phyloP scores from a whole-genome alignment of 2,329 filamentous ascomycete species.

The Stagonosporopsis vannaccii region DNA sequence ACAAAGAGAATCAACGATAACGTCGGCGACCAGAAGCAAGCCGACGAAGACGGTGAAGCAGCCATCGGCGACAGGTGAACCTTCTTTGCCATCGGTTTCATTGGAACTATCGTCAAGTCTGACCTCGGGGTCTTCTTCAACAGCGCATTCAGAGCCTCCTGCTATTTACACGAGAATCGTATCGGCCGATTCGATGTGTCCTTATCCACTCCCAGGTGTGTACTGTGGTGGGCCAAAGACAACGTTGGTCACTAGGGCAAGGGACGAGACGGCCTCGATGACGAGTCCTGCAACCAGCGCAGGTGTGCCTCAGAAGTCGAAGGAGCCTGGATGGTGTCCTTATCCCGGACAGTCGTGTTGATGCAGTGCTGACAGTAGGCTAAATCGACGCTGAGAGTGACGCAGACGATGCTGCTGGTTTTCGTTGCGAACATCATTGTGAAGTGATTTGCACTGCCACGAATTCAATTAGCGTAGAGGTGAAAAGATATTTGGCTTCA shows the following conservation, averaged over 20 bases:
- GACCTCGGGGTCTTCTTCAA: not conserved
- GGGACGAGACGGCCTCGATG: not conserved
- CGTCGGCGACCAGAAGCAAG: not conserved
- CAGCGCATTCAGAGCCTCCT: not conserved
- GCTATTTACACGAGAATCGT: slow-evolving; percentile 9
- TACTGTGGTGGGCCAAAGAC: slow-evolving; percentile 28
- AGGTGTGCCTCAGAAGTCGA: not conserved
- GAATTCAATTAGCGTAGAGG: not conserved
- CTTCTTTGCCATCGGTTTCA: not conserved
- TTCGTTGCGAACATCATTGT: slow-evolving; percentile 10
- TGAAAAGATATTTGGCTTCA: not conserved
- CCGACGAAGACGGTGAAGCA: not conserved
- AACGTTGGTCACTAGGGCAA: slow-evolving; percentile 21
- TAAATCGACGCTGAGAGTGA: not conserved
- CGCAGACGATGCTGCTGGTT: slow-evolving; percentile 7
- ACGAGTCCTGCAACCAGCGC: not conserved
- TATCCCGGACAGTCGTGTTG: slow-evolving; percentile 20
- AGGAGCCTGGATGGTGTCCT: slow-evolving; percentile 25
- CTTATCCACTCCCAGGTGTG: slow-evolving; percentile 39
- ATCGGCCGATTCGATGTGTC: slow-evolving; percentile 30
- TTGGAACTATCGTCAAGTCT: not conserved
- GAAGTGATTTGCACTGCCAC: not conserved
- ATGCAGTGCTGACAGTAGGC: not conserved
- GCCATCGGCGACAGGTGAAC: not conserved
- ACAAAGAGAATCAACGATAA: not conserved